Base-by-base conservation (phyloP, 2,329 filamentous ascomycete species). In the Xylariomycetidae sp. region DNA sequence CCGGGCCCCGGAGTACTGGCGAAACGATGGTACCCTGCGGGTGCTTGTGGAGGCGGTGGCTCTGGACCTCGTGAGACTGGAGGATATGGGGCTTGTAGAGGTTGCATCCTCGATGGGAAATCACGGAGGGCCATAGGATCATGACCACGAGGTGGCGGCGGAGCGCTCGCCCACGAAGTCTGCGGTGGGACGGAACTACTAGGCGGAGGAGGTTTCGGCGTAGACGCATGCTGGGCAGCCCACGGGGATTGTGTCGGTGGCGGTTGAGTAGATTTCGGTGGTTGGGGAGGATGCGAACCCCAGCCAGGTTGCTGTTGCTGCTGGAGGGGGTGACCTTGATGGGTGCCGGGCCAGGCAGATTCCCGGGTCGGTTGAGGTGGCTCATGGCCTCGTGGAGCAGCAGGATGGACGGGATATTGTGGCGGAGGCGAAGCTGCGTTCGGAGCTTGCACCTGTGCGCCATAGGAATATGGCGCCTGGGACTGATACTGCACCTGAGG, bases 401-500 rank as follows among this genome's bases (percentile, higher is more conserved):
- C 48, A n/a, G 62, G 59, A 48, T 77, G 72, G 8, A 62, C 53
- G 1, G 65, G 59, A 36, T 78, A 79, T 43, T 77, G 74, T 14
- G 69, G 65, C n/a, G 70, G 64, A n/a, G 73, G 67, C 6, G 72
- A 71, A n/a, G 65, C 63, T 15, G 62, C 60, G 36, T 55, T 58
- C 11, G 61, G 57, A n/a, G 54, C 49, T 44, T 67, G 67, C 19
- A 59, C 48, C 23, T 63, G 64, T 5, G 53, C 51, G 5, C 60
- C 62, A 31, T 67, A 71, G 7, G 64, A 53, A 34, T 73, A 73
- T 4, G 61, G 58, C 1, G 58, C 45, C 40, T 70, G 68, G 10
- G 63, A 44, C 36, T 68, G 63, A 40, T 74, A 71, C 18, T 62
- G 31, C 39, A 55, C 50, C 52, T 63, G 48, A 43, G 57, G 40